phyloP scores from a whole-genome alignment of 345 rosid species.

The Turritis glabra region DNA sequence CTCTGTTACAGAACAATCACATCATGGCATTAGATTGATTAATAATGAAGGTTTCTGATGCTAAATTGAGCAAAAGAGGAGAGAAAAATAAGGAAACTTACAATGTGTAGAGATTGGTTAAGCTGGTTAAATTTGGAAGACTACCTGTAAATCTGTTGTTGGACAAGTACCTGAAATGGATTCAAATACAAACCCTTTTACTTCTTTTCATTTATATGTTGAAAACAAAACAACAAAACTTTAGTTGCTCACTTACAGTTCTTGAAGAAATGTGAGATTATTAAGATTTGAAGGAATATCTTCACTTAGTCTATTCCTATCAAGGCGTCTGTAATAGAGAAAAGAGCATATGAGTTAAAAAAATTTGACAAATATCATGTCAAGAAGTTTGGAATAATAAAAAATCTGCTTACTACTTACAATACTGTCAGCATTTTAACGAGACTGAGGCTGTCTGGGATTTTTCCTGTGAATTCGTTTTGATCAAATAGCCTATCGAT shows the following conservation, averaged over 20 bases:
- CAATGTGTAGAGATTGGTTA: constrained; percentile 60
- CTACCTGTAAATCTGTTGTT: constrained; percentile 61
- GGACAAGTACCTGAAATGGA: constrained; percentile 61
- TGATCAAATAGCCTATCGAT: neutral
- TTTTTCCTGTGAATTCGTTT: neutral
- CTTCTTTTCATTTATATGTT: neutral
- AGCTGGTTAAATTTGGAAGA: constrained; percentile 58
- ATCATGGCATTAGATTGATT: neutral
- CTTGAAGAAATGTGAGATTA: constrained; percentile 51
- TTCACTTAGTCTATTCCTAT: constrained; percentile 56
- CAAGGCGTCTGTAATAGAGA: constrained; percentile 66
- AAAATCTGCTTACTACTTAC: neutral
- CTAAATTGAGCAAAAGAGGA: neutral
- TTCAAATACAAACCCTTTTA: constrained; percentile 5
- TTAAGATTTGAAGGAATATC: constrained; percentile 56
- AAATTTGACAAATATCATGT: neutral
- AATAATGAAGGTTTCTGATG: neutral
- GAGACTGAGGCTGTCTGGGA: neutral
- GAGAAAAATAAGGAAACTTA: constrained; percentile 40
- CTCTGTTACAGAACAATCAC: constrained; percentile 50
- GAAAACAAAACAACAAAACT: neutral
- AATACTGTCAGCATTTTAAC: neutral
- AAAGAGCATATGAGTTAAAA: neutral
- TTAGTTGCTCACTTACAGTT: constrained; percentile 57
- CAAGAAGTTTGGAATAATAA: neutral